Percentiles rank a stretch among this genome's conserved stretches.
These are phyloP conservation scores for Fusarium sublunatum DNA, from an alignment of 2,329 filamentous ascomycete genomes.

Conservation along the genomic window DNA sequence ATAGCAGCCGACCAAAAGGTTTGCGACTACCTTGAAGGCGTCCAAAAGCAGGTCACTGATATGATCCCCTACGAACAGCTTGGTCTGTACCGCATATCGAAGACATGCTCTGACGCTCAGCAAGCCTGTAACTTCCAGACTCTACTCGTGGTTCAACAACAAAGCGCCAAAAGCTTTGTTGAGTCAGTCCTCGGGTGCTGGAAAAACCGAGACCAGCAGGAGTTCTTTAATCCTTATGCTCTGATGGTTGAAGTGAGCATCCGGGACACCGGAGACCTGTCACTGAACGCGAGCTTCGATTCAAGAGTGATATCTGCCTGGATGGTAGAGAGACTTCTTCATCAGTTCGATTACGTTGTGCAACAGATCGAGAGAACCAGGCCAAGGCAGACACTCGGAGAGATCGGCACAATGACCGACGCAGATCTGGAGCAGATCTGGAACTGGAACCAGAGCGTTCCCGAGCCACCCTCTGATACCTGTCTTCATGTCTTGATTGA, in stretches of 20 bases:
- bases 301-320: not conserved
- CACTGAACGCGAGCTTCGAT: not conserved
- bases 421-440: no score
- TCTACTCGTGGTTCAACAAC: not conserved
- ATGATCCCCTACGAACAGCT: not conserved
- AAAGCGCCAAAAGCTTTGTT: not conserved
- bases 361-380: no score
- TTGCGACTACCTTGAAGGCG: no score
- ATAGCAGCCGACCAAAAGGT: no score
- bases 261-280: not conserved
- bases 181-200: not conserved
- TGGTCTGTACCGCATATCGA: not conserved
- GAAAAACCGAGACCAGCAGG: not conserved
- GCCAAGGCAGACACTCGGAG: no score
- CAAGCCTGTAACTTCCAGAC: conserved; percentile 10
- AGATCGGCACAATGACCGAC: no score
- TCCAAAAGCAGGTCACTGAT: not conserved
- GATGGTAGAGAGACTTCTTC: not conserved
- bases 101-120: not conserved
- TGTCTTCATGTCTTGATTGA: not conserved
- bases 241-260: not conserved
- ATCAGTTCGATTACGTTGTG: not conserved
- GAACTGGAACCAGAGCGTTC: not conserved
- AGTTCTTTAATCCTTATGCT: not conserved
- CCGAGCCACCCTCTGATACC: not conserved